phyloP scores from a whole-genome alignment of 148 eudicot species.

The Chenopodium quinoa region DNA sequence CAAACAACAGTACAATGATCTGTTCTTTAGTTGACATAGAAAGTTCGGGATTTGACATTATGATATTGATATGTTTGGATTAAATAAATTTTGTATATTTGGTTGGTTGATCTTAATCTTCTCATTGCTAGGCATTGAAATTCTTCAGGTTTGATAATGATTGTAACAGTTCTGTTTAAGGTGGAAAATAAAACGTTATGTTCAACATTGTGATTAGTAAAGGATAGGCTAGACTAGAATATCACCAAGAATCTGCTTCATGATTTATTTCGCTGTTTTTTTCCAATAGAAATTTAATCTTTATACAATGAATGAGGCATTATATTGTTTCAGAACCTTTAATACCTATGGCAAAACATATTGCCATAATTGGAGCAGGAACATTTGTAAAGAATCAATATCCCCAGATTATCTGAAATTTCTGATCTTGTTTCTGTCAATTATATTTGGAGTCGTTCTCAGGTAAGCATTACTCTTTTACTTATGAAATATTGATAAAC shows the following conservation, averaged over 20 bases:
- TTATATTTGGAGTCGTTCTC: slow-evolving; percentile 85
- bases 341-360: slow-evolving; percentile 42
- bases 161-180: too few species aligned
- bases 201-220: too few species aligned
- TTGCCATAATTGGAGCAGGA: slow-evolving; percentile 92
- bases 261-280: too few species aligned
- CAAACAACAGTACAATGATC: slow-evolving; percentile 3
- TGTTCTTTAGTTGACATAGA: slow-evolving; percentile 10
- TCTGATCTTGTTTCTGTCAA: slow-evolving; percentile 61
- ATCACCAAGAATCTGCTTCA: too few species aligned
- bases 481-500: not conserved
- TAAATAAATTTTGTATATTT: too few species aligned
- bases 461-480: slow-evolving; percentile 35
- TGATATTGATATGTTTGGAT: too few species aligned
- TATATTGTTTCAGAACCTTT: not conserved
- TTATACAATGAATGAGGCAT: not conserved
- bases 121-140: too few species aligned
- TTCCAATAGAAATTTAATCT: not conserved
- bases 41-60: too few species aligned
- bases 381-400: slow-evolving; percentile 73
- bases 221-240: too few species aligned
- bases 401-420: slow-evolving; percentile 85
- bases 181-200: too few species aligned
- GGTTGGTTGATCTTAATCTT: too few species aligned
- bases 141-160: too few species aligned